Evolutionary conservation across 805 yeast genomes (phyloP).

Genomic region (Lipomyces mesembrius): DNA sequence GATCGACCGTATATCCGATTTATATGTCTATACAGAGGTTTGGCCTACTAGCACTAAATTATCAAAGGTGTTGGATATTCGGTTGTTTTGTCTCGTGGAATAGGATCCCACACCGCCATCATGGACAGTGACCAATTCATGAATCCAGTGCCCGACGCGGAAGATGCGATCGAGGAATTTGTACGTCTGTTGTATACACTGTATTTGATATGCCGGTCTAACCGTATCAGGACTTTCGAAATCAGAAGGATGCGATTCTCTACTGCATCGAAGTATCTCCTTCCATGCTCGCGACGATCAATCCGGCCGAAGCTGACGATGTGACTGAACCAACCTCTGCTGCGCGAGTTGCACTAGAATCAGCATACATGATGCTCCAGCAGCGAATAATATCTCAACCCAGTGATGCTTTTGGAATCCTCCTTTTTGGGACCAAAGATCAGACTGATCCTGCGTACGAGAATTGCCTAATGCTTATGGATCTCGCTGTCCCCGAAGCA

Average conservation of each 20-base stretch:
- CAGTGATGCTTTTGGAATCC: slow-evolving; percentile 75
- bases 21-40: too few relatives aligned
- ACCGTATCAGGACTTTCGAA: slow-evolving; percentile 32
- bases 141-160: background rate
- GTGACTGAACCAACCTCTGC: slow-evolving; percentile 17
- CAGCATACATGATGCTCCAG: slow-evolving; percentile 65
- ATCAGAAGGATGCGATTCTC: slow-evolving; percentile 45
- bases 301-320: slow-evolving; percentile 25
- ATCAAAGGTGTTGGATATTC: background rate
- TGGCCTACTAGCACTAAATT: too few relatives aligned
- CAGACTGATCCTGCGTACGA: slow-evolving; percentile 40
- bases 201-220: background rate
- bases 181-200: slow-evolving; percentile 12
- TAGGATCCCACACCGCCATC: background rate
- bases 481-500: slow-evolving; percentile 36
- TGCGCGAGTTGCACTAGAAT: slow-evolving; percentile 49
- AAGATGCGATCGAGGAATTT: slow-evolving; percentile 28
- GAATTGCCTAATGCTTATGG: slow-evolving; percentile 36
- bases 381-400: slow-evolving; percentile 69
- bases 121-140: background rate
- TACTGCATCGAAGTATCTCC: slow-evolving; percentile 47
- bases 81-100: background rate
- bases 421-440: slow-evolving; percentile 51
- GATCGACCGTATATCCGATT: too few relatives aligned
- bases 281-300: slow-evolving; percentile 40